A percentile compares a stretch with the other conserved stretches of the same genome.
Conservation (phyloP, 2,329 filamentous ascomycete genomes). For the Alternaria panax region DNA sequence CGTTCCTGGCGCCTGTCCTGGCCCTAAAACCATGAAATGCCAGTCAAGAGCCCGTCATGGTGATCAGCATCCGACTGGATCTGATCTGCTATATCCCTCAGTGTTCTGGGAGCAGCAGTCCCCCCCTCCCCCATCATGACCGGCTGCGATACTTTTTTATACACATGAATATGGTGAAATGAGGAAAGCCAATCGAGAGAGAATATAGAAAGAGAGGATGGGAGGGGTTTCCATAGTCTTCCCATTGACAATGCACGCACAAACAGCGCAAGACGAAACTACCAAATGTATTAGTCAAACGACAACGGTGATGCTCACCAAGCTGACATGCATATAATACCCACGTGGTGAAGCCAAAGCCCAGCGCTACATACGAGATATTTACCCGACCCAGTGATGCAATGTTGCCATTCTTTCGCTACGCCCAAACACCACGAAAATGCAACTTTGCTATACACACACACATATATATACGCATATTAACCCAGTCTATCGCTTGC, state of each 20-base stretch:
- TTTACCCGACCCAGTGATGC: not conserved
- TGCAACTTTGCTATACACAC: constrained; percentile 3
- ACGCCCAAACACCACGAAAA: constrained; percentile 1
- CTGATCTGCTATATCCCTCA: no score
- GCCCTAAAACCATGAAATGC: not conserved
- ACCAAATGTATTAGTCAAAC: not conserved
- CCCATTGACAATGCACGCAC: no score
- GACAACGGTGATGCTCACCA: not conserved
- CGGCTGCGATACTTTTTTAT: no score
- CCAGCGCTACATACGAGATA: not conserved
- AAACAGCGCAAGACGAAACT: not conserved
- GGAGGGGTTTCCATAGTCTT: no score
- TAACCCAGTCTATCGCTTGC: constrained; percentile 62
- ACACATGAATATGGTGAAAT: no score
- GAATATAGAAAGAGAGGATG: no score
- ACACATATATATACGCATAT: not conserved
- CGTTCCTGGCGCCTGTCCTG: no score
- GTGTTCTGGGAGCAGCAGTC: no score
- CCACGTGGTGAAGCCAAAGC: not conserved
- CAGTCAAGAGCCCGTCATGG: not conserved
- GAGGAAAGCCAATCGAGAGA: no score
- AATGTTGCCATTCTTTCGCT: not conserved
- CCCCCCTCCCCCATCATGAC: no score
- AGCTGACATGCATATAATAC: not conserved
- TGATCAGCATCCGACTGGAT: no score